These are phyloP conservation scores for Zea luxurians DNA, from an alignment of 176 grass and related monocot species.

Conservation along the genomic window DNA sequence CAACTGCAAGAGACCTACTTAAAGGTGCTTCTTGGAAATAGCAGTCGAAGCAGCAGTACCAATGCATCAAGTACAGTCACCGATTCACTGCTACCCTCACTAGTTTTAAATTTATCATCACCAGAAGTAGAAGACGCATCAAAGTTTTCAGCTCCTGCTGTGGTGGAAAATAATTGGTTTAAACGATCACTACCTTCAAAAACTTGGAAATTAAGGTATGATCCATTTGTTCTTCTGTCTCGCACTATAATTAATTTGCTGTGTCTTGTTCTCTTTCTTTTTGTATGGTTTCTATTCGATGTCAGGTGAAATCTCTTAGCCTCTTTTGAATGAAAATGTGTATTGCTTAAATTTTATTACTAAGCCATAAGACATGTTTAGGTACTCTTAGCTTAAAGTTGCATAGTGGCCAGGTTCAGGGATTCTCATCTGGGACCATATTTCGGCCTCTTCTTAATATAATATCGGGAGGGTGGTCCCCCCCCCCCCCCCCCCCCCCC, in stretches of 20 bases:
- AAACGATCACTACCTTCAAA: conserved; percentile 38
- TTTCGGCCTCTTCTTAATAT: too few species aligned
- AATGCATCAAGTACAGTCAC: conserved; percentile 38
- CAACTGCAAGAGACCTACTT: conserved; percentile 49
- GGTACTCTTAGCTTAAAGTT: neutral
- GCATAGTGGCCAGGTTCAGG: neutral
- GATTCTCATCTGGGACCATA: too few species aligned
- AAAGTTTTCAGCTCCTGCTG: conserved; percentile 34
- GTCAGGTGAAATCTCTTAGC: conserved; percentile 7
- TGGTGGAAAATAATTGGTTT: conserved; percentile 42
- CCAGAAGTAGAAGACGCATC: conserved; percentile 41
- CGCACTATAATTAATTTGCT: neutral
- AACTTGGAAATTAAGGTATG: conserved; percentile 52
- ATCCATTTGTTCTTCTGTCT: neutral
- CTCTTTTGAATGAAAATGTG: neutral
- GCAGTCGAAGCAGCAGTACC: conserved; percentile 24
- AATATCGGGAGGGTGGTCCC: too few species aligned
- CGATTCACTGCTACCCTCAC: conserved; percentile 52
- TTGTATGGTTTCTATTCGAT: neutral
- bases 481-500: too few species aligned
- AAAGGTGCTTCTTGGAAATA: conserved; percentile 55
- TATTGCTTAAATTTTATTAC: neutral
- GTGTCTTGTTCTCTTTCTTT: neutral
- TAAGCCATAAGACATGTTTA: neutral
- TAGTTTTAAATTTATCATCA: conserved; percentile 51